These are phyloP conservation scores for Fusarium sp. DNA, from an alignment of 2,329 filamentous ascomycete genomes.

Conservation along the genomic window DNA sequence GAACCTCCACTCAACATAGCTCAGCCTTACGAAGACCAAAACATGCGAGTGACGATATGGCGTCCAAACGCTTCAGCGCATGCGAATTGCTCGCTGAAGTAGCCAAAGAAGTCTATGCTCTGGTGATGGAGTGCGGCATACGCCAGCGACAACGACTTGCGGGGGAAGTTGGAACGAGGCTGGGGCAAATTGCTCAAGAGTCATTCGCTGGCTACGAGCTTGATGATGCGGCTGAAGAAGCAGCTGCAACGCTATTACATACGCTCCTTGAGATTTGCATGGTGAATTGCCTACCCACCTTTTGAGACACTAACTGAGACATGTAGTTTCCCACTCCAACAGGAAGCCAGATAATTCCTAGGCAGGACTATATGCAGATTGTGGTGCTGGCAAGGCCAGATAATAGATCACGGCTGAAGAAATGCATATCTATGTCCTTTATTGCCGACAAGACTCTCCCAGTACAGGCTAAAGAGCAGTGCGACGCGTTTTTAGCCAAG, in stretches of 20 bases:
- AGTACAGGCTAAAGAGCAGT: accelerated
- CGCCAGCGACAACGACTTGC: background rate
- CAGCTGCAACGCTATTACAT: accelerated
- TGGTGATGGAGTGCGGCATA: background rate
- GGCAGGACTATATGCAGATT: background rate
- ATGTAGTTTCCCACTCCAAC: accelerated
- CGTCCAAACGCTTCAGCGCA: accelerated
- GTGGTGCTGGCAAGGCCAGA: background rate
- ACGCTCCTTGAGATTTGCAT: accelerated
- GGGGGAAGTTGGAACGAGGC: background rate
- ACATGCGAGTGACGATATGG: background rate
- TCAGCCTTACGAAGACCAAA: background rate
- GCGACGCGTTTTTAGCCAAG: background rate
- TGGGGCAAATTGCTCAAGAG: background rate
- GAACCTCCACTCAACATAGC: background rate
- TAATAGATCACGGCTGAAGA: accelerated
- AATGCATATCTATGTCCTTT: accelerated
- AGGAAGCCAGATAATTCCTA: accelerated
- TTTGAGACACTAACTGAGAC: accelerated
- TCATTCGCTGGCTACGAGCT: background rate
- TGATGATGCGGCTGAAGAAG: background rate
- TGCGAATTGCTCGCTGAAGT: background rate
- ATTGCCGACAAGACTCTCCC: background rate
- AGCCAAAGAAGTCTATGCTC: background rate
- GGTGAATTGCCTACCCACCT: accelerated